Evolutionary conservation across 1,139 yeast genomes (phyloP).

Genomic region (Suhomyces yuchorum): DNA sequence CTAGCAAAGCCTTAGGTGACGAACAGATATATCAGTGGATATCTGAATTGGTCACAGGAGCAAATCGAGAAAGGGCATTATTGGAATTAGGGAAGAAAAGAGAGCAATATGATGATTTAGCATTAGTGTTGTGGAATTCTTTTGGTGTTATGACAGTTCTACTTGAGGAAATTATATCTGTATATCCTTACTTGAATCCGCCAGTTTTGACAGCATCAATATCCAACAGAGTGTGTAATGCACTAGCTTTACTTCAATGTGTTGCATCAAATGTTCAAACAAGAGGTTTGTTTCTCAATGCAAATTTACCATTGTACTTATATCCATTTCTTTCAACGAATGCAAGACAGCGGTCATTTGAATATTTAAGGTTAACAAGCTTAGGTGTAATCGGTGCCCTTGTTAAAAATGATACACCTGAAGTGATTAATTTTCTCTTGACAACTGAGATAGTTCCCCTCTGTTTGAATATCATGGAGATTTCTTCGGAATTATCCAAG

Average conservation of each 20-base stretch:
- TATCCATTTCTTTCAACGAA: constrained; percentile 93
- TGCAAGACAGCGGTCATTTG: constrained; percentile 90
- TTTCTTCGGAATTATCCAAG: constrained; percentile 89
- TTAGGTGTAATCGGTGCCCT: constrained; percentile 96
- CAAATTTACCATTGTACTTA: constrained; percentile 87
- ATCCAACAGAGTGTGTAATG: constrained; percentile 95
- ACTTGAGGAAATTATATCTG: constrained; percentile 84
- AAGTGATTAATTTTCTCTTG: constrained; percentile 84
- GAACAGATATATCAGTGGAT: constrained; percentile 91
- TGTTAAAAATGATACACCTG: constrained; percentile 94
- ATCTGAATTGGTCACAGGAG: constrained; percentile 83
- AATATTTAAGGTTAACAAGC: constrained; percentile 86
- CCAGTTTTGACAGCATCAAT: constrained; percentile 83
- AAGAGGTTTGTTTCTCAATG: constrained; percentile 77
- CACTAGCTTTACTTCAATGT: constrained; percentile 90
- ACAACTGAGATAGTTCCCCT: constrained; percentile 95
- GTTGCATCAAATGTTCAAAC: constrained; percentile 96
- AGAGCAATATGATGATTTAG: constrained; percentile 92
- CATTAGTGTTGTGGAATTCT: constrained; percentile 91
- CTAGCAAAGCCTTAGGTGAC: constrained; percentile 70
- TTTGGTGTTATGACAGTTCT: constrained; percentile 95
- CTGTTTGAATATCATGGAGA: constrained; percentile 92
- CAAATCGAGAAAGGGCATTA: constrained; percentile 88
- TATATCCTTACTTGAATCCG: constrained; percentile 86
- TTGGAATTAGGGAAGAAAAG: constrained; percentile 90